These are phyloP conservation scores for Aspergillus versicolor DNA, from an alignment of 2,329 filamentous ascomycete species.

Conservation along the genomic window DNA sequence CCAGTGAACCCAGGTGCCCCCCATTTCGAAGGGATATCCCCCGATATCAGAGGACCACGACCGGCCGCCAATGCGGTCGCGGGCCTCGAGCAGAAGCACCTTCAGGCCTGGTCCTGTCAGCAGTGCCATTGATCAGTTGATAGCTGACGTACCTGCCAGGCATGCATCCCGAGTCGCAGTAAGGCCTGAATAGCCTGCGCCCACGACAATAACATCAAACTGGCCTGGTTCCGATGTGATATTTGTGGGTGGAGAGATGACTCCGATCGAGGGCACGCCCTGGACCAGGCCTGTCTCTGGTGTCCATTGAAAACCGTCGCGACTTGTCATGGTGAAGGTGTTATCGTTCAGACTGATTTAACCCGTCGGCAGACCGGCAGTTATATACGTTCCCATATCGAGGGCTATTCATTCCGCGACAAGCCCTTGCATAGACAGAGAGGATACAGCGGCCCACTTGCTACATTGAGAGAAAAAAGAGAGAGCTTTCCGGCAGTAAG, in stretches of 20 bases:
- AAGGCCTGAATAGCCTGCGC: constrained; percentile 34
- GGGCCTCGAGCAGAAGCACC: constrained; percentile 45
- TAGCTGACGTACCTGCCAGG: background rate
- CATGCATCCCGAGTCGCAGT: constrained; percentile 29
- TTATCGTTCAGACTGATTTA: too few relatives aligned
- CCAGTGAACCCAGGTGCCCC: constrained; percentile 53
- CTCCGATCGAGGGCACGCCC: constrained; percentile 22
- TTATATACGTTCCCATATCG: too few relatives aligned
- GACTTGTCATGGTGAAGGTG: background rate
- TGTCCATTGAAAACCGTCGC: constrained; percentile 29
- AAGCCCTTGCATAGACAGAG: too few relatives aligned
- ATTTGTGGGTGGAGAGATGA: background rate
- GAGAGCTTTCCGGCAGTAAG: too few relatives aligned
- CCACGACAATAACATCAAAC: constrained; percentile 31
- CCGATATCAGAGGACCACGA: constrained; percentile 48
- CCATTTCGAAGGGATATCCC: constrained; percentile 50
- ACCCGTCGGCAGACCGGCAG: too few relatives aligned
- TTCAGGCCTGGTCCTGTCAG: too few relatives aligned
- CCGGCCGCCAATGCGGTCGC: constrained; percentile 42
- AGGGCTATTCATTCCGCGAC: too few relatives aligned
- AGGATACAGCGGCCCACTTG: too few relatives aligned
- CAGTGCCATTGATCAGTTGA: too few relatives aligned
- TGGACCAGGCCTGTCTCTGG: constrained; percentile 16
- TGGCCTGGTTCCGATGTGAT: background rate
- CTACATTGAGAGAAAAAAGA: too few relatives aligned